Conservation (phyloP, 1,284 basidiomycete species). For the Ustilago tritici region DNA sequence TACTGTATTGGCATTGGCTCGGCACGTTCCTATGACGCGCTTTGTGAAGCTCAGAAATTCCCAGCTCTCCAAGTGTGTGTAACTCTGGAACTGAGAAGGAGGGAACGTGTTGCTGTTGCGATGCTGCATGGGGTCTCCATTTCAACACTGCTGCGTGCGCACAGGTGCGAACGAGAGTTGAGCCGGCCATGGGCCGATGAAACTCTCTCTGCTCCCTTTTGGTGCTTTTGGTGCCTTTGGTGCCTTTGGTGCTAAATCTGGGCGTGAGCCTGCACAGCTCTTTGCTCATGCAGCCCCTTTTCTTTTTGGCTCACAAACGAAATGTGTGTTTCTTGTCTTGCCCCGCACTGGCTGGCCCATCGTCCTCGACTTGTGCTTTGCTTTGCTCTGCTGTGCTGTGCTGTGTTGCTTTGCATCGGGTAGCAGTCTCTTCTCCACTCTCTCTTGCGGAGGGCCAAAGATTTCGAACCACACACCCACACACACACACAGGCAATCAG, state of each 20-base stretch:
- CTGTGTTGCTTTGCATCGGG: background rate
- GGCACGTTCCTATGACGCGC: slow-evolving; percentile 9
- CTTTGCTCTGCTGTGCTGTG: background rate
- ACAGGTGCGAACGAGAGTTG: background rate
- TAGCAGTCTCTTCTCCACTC: background rate
- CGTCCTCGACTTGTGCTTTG: background rate
- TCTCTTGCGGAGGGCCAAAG: background rate
- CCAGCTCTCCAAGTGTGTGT: background rate
- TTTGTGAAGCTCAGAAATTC: background rate
- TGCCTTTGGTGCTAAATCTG: background rate
- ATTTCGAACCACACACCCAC: background rate
- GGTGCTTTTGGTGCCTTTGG: no score
- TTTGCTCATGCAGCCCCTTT: slow-evolving; percentile 10
- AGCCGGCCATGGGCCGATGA: background rate
- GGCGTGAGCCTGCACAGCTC: background rate
- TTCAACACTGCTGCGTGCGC: background rate
- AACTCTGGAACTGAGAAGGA: background rate
- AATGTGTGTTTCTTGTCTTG: background rate
- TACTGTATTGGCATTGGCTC: background rate
- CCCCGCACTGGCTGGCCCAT: background rate
- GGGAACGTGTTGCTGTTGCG: background rate
- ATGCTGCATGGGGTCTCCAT: slow-evolving; percentile 3
- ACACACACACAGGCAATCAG: background rate
- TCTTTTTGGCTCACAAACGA: slow-evolving; percentile 1
- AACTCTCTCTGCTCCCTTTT: background rate